Evolutionary conservation across 2,329 filamentous ascomycete genomes (phyloP), one percentile per base, ranked within the genome.

Genomic region (Aphanoascus verrucosus): DNA sequence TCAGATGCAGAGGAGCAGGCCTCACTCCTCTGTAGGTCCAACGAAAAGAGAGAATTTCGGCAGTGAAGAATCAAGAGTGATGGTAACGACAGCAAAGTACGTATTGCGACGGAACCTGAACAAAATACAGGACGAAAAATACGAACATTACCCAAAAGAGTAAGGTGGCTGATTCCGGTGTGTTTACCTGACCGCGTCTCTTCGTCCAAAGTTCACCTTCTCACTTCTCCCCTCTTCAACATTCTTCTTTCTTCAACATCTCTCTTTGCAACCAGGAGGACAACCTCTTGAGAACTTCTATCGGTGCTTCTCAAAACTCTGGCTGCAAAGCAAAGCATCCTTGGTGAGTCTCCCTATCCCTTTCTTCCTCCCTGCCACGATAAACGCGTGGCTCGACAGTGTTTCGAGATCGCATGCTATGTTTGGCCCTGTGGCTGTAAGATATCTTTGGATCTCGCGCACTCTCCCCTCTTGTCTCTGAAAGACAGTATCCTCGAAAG

Each of bases 91-190:
- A 3, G 23, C 23, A 28, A 28, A 3, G 23, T 7, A 9, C 7
- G 41, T 52, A 28, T 40, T 38, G 50, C 17, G 34, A 45, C 19
- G 17, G 23, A 41, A 50, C 12, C 2, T 19, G 46, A 40, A 37
- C 19, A 6, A 45, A 28, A 19, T 19, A 52, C 23, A 38, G 38
- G 50, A 45, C 43, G 41, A 42, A 45, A 52, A 46, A 38, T 38
- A 46, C 34, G 28, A 9, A 31, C 31, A 46, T 46, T 52, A 11
- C 50, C 50, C 12, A 46, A 52, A 46, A 8, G 14, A 42, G 50
- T 40, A 52, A 38, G 42, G 50, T 41, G 41, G 50, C 6, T 35
- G 31, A 17, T 23, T 23, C 6, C 12, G 17, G 40, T 14, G 15
- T 23, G 40, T 35, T 9, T 31, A 31, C 5, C 9, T 49, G 11